Base-by-base conservation (phyloP, 305 asterid genomes). In the Plantago coronopus region DNA sequence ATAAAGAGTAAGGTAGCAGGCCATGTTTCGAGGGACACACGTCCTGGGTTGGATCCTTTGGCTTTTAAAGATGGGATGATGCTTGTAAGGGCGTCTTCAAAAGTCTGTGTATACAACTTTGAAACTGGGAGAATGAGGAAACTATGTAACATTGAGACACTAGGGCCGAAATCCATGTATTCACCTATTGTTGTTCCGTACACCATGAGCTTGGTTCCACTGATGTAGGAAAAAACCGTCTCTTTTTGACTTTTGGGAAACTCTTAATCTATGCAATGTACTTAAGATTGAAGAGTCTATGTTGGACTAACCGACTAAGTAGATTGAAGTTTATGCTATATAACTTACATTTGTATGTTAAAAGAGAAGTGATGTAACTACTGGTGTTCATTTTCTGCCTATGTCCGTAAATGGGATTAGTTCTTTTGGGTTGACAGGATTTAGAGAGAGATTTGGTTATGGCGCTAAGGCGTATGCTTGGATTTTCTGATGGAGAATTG, bases 401-500 rank as follows among this genome's bases (percentile, higher is more conserved):
- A n/a, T n/a, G n/a, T n/a, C n/a, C n/a, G n/a, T n/a, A n/a, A n/a
- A n/a, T n/a, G n/a, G n/a, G n/a, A n/a, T n/a, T n/a, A n/a, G n/a
- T n/a, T n/a, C n/a, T n/a, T n/a, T n/a, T n/a, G n/a, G n/a, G n/a
- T n/a, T n/a, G n/a, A n/a, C n/a, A 7, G 38, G 5, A 1, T 34
- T 34, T 2, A 0, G 12, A 34, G 38, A 7, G 40, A 34, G 40
- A 34, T 34, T 34, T 34, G 40, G 40, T 9, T 17, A 89, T 89
- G 95, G 86, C 97, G 1, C 70, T 84, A 63, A 81, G 97, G 78
- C 89, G 77, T 43, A 75, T 80, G 79, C 83, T 84, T 37, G 97
- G 97, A 46, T 86, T 80, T 63, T 89, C 95, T 16, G 90, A 87
- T 53, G 58, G 58, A 23, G 58, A 53, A 53, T 37, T 53, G n/a